Evolutionary conservation across 352 stramenopile genomes (phyloP).

Genomic region (Globisporangium nodosum): DNA sequence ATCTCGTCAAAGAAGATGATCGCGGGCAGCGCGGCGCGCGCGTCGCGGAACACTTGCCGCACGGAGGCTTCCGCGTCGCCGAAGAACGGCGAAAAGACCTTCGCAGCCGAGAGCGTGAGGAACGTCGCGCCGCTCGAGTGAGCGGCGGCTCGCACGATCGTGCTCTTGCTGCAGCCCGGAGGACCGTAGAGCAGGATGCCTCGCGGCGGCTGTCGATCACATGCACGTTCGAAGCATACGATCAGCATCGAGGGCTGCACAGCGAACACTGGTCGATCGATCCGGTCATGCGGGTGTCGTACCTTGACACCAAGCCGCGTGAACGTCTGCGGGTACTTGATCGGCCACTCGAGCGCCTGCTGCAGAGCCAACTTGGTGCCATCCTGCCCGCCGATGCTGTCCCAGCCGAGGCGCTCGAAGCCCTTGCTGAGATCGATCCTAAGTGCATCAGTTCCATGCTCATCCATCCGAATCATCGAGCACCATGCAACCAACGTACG

Average conservation of each 20-base stretch:
- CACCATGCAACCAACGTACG: conserved; percentile 22
- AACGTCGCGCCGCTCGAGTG: conserved; percentile 77
- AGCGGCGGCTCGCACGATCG: conserved; percentile 80
- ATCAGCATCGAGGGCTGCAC: not conserved
- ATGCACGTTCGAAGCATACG: not conserved
- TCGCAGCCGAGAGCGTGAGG: conserved; percentile 77
- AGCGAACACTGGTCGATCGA: not conserved
- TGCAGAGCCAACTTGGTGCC: conserved; percentile 70
- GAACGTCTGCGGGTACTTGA: conserved; percentile 75
- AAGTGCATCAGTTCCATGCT: not conserved
- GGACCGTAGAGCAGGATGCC: conserved; percentile 88
- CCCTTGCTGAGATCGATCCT: conserved; percentile 29
- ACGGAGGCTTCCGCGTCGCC: conserved; percentile 84
- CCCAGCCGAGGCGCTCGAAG: conserved; percentile 58
- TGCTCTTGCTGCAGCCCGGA: conserved; percentile 89
- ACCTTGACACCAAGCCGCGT: conserved; percentile 57
- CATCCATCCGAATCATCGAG: not conserved
- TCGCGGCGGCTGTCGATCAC: conserved; percentile 33
- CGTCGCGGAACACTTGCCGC: conserved; percentile 73
- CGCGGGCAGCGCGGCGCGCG: conserved; percentile 68
- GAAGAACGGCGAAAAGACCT: conserved; percentile 88
- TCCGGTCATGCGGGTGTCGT: not conserved
- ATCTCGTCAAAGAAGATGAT: conserved; percentile 93
- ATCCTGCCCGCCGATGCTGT: conserved; percentile 69
- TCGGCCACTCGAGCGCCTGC: conserved; percentile 86